A percentile compares a stretch with the other conserved stretches of the same genome.
Conservation (phyloP, 805 yeast species). For the Monosporozyma unispora region DNA sequence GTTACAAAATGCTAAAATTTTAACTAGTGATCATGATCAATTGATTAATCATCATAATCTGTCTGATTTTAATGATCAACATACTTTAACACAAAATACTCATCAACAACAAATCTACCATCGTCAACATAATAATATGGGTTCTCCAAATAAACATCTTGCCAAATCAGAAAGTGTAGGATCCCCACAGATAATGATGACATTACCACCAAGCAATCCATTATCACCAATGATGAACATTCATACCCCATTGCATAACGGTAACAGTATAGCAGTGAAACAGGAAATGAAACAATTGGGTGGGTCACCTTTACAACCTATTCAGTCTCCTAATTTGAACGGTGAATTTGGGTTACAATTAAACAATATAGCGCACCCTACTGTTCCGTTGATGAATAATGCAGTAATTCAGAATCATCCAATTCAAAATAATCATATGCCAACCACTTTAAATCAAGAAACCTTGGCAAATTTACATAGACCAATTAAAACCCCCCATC, state of each 20-base stretch:
- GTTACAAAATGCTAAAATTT: conserved; percentile 1
- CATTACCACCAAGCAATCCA: background rate
- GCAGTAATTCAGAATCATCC: background rate
- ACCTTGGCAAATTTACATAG: background rate
- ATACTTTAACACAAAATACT: conserved; percentile 2
- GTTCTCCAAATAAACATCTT: too few relatives aligned
- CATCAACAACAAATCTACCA: background rate
- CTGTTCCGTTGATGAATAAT: background rate
- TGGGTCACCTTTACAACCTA: background rate
- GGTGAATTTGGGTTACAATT: background rate
- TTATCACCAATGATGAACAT: background rate
- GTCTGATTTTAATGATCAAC: background rate
- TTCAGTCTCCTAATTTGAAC: background rate
- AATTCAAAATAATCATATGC: background rate
- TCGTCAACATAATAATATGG: background rate
- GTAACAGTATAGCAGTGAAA: background rate
- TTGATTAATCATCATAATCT: background rate
- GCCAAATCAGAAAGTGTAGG: background rate
- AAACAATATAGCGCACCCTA: background rate
- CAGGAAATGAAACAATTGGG: background rate
- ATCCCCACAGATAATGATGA: background rate
- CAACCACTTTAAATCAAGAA: background rate
- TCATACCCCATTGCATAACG: background rate
- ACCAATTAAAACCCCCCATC: background rate
- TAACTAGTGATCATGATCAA: background rate